Evolutionary conservation across 2,329 filamentous ascomycete genomes (phyloP), one percentile per base, ranked within the genome.

Genomic region (Trichoderma sp.): DNA sequence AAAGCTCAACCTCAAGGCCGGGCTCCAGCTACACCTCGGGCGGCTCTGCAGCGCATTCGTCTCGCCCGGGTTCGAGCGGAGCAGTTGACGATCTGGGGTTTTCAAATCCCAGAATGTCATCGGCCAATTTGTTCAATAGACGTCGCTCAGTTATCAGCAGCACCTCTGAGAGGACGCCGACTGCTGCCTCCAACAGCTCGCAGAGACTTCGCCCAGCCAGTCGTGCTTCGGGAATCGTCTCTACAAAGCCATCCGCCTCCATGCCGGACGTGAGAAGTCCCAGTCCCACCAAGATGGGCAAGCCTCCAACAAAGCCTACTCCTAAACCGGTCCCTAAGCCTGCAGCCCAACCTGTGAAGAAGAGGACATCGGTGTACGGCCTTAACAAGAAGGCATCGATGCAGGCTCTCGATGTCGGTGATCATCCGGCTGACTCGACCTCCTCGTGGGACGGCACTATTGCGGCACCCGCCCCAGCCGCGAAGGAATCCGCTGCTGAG

Each of bases 21-120:
- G 79, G 80, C 72, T 92, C 75, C 69, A 90, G 78, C 80, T 89
- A 78, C 81, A 89, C 75, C 72, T 88, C 75, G 78, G 90, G 79
- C 78, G 83, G 73, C 70, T 90, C 82, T 74, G 84, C 72, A 76
- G 79, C 78, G 30, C 78, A 82, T 17, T 77, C 78, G 0, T 83
- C 83, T 24, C 81, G 85, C 24, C 85, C 82, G 7, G 82, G 83
- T 1, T 87, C 86, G 3, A 84, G 81, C 71, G 80, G 79, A 41
- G 85, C 78, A 67, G 81, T 74, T 69, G 79, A 74, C 69, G 84
- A 78, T 67, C 54, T 66, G 26, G 68, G 67, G 10, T 68, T 71
- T 14, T 69, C 72, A 3, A 81, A 74, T 71, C 79, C 82, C 58
- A 78, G 81, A 28, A 74, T 80, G 15, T 79, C 81, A 3, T 78